phyloP scores from a whole-genome alignment of 2,329 filamentous ascomycete species.

The Fusarium siculi region DNA sequence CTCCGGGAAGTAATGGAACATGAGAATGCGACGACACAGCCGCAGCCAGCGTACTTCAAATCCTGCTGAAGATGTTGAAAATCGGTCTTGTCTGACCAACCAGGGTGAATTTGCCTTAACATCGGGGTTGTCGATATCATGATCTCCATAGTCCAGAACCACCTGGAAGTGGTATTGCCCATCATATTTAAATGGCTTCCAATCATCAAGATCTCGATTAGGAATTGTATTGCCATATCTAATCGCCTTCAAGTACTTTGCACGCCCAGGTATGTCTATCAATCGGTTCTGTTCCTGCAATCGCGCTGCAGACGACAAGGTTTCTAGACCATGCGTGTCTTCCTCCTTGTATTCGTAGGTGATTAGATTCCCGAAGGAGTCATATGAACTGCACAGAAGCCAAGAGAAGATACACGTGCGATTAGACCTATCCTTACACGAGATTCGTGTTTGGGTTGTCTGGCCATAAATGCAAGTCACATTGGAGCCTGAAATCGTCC shows the following conservation, averaged over 20 bases:
- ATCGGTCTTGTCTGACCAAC: neutral
- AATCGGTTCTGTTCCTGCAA: neutral
- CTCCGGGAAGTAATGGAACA: neutral
- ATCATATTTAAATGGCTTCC: neutral
- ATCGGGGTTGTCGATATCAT: neutral
- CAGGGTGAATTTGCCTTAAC: neutral
- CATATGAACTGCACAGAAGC: neutral
- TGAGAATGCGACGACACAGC: neutral
- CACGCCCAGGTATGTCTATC: neutral
- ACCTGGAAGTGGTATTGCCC: neutral
- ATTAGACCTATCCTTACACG: too few species aligned
- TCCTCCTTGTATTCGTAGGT: neutral
- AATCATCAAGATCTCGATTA: neutral
- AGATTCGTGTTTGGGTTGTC: neutral
- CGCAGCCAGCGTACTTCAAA: neutral
- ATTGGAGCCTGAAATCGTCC: neutral
- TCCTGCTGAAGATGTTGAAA: neutral
- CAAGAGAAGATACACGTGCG: neutral
- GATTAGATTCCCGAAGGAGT: neutral
- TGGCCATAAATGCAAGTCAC: neutral
- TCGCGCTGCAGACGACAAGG: neutral
- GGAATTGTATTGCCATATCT: neutral
- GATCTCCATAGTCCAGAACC: neutral
- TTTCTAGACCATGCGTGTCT: neutral
- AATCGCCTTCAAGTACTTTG: neutral